phyloP scores from a whole-genome alignment of 768 basidiomycete genomes.

The Hortiboletus flavorubellus region DNA sequence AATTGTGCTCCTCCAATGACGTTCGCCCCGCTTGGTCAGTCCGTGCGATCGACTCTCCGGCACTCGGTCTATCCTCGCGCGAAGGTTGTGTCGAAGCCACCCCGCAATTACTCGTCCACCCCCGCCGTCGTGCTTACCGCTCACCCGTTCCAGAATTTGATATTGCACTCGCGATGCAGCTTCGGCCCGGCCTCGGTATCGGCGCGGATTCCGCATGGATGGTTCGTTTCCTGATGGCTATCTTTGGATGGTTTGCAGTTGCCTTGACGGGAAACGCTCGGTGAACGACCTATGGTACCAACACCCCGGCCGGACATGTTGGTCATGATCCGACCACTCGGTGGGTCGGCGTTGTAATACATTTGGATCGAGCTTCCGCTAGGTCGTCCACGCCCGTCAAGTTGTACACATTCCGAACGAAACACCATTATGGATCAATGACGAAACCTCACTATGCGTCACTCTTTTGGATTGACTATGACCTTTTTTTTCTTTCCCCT shows the following conservation, averaged over 20 bases:
- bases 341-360: background rate
- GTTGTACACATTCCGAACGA: constrained; percentile 3
- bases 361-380: background rate
- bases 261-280: constrained; percentile 41
- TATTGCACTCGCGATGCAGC: constrained; percentile 74
- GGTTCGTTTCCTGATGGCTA: constrained; percentile 73
- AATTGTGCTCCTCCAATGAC: constrained; percentile 6
- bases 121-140: constrained; percentile 30
- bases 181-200: constrained; percentile 65
- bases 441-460: constrained; percentile 4
- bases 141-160: constrained; percentile 51
- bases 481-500: background rate
- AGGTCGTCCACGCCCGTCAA: background rate
- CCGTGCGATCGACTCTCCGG: constrained; percentile 24
- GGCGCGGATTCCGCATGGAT: constrained; percentile 78
- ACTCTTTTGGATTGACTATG: background rate
- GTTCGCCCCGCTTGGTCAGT: constrained; percentile 31
- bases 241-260: constrained; percentile 76
- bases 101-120: constrained; percentile 13
- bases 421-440: constrained; percentile 1
- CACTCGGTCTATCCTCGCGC: constrained; percentile 16
- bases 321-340: background rate
- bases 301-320: background rate
- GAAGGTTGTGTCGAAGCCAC: constrained; percentile 3
- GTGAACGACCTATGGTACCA: constrained; percentile 7